Percentiles rank a stretch among this genome's conserved stretches.
These are phyloP conservation scores for Sporothrix brunneoviolacea DNA, from an alignment of 2,329 filamentous ascomycete species.

Conservation along the genomic window DNA sequence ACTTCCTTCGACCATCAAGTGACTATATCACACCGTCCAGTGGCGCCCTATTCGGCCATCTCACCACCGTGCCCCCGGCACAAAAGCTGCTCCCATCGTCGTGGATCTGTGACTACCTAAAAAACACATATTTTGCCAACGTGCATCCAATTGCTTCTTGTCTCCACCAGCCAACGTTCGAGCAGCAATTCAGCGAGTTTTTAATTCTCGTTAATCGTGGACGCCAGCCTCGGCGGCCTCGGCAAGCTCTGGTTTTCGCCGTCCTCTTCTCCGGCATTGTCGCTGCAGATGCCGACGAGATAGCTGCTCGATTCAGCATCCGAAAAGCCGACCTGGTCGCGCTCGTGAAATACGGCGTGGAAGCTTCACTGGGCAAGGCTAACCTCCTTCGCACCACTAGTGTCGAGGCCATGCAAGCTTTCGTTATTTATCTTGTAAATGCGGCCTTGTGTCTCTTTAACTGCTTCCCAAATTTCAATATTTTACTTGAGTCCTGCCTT, in stretches of 20 bases:
- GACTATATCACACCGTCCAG: slow-evolving; percentile 63
- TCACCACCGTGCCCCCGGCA: slow-evolving; percentile 42
- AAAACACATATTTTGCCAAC: slow-evolving; percentile 59
- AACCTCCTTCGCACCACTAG: slow-evolving; percentile 65
- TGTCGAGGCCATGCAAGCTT: slow-evolving; percentile 68
- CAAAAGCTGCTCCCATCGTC: slow-evolving; percentile 56
- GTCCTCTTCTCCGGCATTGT: slow-evolving; percentile 63
- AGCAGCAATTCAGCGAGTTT: slow-evolving; percentile 57
- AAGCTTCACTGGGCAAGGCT: slow-evolving; percentile 60
- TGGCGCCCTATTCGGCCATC: slow-evolving; percentile 58
- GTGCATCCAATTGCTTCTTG: slow-evolving; percentile 64
- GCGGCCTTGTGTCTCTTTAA: neutral
- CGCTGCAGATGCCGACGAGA: slow-evolving; percentile 44
- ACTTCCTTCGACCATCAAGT: slow-evolving; percentile 57
- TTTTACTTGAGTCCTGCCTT: neutral
- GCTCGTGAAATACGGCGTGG: slow-evolving; percentile 58
- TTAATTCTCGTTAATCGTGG: slow-evolving; percentile 56
- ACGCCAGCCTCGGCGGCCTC: slow-evolving; percentile 25
- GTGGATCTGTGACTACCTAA: slow-evolving; percentile 51
- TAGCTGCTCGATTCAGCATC: slow-evolving; percentile 32
- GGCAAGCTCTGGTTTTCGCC: slow-evolving; percentile 62
- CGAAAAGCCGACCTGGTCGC: slow-evolving; percentile 29
- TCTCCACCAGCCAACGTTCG: slow-evolving; percentile 61
- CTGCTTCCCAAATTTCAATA: no score
- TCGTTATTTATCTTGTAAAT: slow-evolving; percentile 68